Conservation (phyloP, 1,139 yeast species). For the Yamadazyma diddensiae region DNA sequence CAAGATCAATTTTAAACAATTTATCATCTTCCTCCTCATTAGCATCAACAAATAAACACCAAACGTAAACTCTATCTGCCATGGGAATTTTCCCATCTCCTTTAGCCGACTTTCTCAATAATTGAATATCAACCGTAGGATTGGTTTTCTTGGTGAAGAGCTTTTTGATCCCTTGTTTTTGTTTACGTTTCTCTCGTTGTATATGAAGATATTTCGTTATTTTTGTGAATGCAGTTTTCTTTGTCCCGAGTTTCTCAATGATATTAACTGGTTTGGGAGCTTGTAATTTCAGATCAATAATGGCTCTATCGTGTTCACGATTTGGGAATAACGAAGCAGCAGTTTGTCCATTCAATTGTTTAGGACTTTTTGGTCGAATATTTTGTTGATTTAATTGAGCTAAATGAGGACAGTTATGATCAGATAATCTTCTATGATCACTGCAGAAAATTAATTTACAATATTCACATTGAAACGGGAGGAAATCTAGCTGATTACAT, state of each 20-base stretch:
- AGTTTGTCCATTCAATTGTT: slow-evolving; percentile 21
- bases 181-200: slow-evolving; percentile 21
- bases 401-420: slow-evolving; percentile 43
- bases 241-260: slow-evolving; percentile 17
- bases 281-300: slow-evolving; percentile 34
- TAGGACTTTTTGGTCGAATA: slow-evolving; percentile 9
- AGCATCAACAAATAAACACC: slow-evolving; percentile 51
- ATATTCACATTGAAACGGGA: slow-evolving; percentile 62
- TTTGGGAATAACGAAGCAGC: slow-evolving; percentile 56
- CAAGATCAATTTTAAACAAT: slow-evolving; percentile 24
- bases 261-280: slow-evolving; percentile 27
- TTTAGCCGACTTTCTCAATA: slow-evolving; percentile 51
- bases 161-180: slow-evolving; percentile 14
- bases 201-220: slow-evolving; percentile 42
- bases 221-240: slow-evolving; percentile 42
- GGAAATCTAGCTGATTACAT: slow-evolving; percentile 64
- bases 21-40: slow-evolving; percentile 24
- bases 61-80: slow-evolving; percentile 60
- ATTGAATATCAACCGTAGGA: slow-evolving; percentile 24
- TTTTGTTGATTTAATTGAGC: slow-evolving; percentile 13
- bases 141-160: slow-evolving; percentile 15
- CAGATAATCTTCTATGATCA: slow-evolving; percentile 49
- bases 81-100: slow-evolving; percentile 63
- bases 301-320: slow-evolving; percentile 36
- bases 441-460: slow-evolving; percentile 59